Evolutionary conservation across 306 rosid species (phyloP).

Genomic region (Lagenaria siceraria): DNA sequence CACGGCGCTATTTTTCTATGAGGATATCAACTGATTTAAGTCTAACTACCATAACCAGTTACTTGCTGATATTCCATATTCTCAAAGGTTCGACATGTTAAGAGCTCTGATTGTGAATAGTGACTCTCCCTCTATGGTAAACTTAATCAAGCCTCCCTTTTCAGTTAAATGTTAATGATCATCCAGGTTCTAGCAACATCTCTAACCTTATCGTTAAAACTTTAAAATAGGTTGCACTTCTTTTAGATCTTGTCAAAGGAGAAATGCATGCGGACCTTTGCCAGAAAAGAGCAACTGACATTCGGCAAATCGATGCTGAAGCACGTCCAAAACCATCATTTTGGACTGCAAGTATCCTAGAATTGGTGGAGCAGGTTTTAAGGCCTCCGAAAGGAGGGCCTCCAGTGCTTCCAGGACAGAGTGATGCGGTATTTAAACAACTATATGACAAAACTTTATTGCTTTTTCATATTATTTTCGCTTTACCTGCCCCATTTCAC

Average conservation of each 20-base stretch:
- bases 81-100: conserved; percentile 59
- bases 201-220: conserved; percentile 18
- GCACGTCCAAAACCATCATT: conserved; percentile 12
- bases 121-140: conserved; percentile 82
- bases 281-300: conserved; percentile 19
- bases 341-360: conserved; percentile 55
- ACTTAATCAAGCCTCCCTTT: conserved; percentile 3
- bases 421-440: conserved; percentile 52
- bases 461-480: background rate
- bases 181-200: background rate
- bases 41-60: conserved; percentile 33
- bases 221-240: conserved; percentile 55
- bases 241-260: conserved; percentile 50
- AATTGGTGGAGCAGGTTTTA: conserved; percentile 53
- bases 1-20: conserved; percentile 1
- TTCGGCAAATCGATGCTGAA: conserved; percentile 8
- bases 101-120: conserved; percentile 54
- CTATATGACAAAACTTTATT: background rate
- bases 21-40: conserved; percentile 1
- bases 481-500: background rate
- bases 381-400: conserved; percentile 84
- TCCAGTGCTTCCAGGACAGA: conserved; percentile 73
- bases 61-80: conserved; percentile 53
- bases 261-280: conserved; percentile 49
- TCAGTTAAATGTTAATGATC: background rate